Conservation (phyloP, 257 asterid species). For the Plantago ovata region DNA sequence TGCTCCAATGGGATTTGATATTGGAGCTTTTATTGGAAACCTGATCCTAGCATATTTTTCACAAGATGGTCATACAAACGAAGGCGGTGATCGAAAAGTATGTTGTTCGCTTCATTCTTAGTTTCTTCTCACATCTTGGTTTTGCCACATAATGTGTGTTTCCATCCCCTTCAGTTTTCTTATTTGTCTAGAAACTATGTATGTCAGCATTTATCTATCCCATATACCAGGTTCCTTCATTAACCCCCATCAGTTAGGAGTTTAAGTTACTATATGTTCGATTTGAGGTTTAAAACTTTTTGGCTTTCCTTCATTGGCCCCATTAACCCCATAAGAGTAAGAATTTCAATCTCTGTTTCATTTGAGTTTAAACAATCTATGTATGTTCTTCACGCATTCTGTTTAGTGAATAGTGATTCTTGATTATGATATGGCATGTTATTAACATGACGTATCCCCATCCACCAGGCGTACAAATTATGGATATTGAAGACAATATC, state of each 20-base stretch:
- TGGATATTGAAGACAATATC: conserved; percentile 83
- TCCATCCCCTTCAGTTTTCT: neutral
- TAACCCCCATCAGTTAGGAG: no score
- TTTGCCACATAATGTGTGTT: neutral
- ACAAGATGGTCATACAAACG: conserved; percentile 85
- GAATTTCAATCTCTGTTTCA: conserved; percentile 4
- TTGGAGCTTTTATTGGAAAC: conserved; percentile 94
- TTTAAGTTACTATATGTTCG: no score
- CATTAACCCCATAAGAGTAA: neutral
- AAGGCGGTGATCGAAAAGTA: conserved; percentile 70
- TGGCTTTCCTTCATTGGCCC: no score
- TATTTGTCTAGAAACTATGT: neutral
- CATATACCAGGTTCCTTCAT: no score
- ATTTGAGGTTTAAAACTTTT: no score
- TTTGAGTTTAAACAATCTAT: no score
- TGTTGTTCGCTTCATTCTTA: no score
- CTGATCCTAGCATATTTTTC: conserved; percentile 82
- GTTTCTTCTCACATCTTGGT: conserved; percentile 11
- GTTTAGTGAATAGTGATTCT: no score
- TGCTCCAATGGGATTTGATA: conserved; percentile 90
- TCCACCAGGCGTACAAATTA: conserved; percentile 65
- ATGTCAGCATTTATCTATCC: no score
- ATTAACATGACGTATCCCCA: no score
- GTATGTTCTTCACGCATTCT: no score
- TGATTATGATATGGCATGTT: no score